Base-by-base conservation (phyloP, 2,329 filamentous ascomycete genomes). In the Talaromyces sp. region DNA sequence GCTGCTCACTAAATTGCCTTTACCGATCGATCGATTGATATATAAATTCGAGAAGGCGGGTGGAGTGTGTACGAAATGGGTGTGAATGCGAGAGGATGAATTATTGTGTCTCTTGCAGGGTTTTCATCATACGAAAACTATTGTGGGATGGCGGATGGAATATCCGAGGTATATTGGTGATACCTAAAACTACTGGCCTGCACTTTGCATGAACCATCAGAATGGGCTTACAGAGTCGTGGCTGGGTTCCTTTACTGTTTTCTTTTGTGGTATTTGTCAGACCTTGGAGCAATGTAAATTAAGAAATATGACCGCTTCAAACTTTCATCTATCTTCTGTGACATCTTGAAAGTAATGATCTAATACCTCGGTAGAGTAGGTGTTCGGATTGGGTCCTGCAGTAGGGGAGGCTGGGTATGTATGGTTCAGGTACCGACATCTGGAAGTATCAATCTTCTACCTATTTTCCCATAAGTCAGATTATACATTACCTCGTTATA, bases 1-100 rank as follows among this genome's bases (percentile, higher is more conserved):
- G 78, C 76, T 68, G 79, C 78, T 67, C 80, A 82, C 73, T 81
- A 80, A 63, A 49, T 35, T 16, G 33, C 24, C 2, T 57, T 49
- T 60, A 4, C 27, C 27, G 4, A 8, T 35, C 13, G 37, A 27
- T 39, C 16, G 11, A 33, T 49, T 31, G 43, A 49, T 47, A 24
- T 39, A 50, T 24, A 41, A 19, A 16, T 52, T 39, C 14, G 19
- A 13, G 11, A 14, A 22, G 19, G 22, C 16, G 3, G 45, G 33
- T 19, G 27, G 8, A n/a, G 19, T 16, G 50, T 56, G 52, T 39
- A 56, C 52, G 52, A 56, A 52, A 50, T 39, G 19, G 59, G 45
- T 2, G 14, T 35, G 47, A 24, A 14, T 27, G n/a, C 3, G 16
- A 14, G 24, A 39, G 8, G 49, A 41, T 19, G 39, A 35, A 60